Evolutionary conservation across 2,329 filamentous ascomycete species (phyloP), one percentile per base, ranked within the genome.

Genomic region (Ceratocystis eucalypticola): DNA sequence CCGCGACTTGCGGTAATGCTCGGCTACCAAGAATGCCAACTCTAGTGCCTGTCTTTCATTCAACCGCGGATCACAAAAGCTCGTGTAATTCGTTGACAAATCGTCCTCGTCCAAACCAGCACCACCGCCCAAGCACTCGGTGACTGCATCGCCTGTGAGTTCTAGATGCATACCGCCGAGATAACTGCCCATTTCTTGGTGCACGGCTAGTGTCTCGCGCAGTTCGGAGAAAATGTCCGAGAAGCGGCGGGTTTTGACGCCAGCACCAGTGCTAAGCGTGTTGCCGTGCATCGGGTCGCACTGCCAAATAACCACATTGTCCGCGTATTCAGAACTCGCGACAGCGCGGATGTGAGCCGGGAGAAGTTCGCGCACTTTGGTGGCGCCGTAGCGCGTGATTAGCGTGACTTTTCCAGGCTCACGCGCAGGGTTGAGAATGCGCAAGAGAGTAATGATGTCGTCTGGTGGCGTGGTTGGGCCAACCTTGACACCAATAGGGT

Each of bases 251-350:
- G 94, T 99, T 80, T 99, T 99, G 77, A 96, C 84, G 30, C 91
- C 91, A 0, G 83, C 79, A 0, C 84, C 82, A 0, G 89, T 93
- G 22, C 83, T 82, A 55, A 81, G 78, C 46, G 85, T 88, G 76
- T 88, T 88, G 69, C 94, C 94, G 77, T 99, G 94, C 94, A 99
- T 99, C 25, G 94, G 94, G 76, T 99, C 94, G 77, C 93, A 97
- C 78, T 97, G 94, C 93, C 93, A 97, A 46, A 68, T 66, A 71
- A 96, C 90, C 3, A 96, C 91, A 25, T 76, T 77, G 63, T 79
- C 75, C 61, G 75, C 75, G 75, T 84, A 85, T 76, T 86, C 91
- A 67, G 88, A 92, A 71, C 81, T 81, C 75, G 94, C 88, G 30
- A 99, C 93, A 46, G 90, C 91, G 70, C 88, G 85, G 74, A 99